Conservation (phyloP, 495 filamentous ascomycete species). For the Durotheca rogersii region DNA sequence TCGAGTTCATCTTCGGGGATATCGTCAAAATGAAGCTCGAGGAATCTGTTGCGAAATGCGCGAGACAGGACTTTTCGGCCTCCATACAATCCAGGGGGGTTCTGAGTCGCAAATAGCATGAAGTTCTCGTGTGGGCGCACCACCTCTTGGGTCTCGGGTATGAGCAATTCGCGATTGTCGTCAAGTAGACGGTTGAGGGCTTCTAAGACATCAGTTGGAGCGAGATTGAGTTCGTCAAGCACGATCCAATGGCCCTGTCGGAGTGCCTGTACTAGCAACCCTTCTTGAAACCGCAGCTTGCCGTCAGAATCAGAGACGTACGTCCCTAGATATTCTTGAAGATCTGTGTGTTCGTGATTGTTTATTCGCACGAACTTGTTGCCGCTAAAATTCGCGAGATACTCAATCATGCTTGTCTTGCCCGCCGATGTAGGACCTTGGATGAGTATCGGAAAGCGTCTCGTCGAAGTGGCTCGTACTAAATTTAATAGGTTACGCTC, state of each 20-base stretch:
- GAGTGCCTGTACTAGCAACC: slow-evolving; percentile 88
- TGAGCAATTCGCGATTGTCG: slow-evolving; percentile 95
- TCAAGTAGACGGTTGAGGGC: slow-evolving; percentile 92
- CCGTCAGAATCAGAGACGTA: slow-evolving; percentile 87
- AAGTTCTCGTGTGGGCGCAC: slow-evolving; percentile 91
- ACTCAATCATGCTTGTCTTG: slow-evolving; percentile 99
- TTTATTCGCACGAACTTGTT: slow-evolving; percentile 98
- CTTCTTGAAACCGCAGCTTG: slow-evolving; percentile 86
- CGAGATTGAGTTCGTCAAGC: slow-evolving; percentile 93
- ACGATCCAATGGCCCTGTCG: slow-evolving; percentile 96
- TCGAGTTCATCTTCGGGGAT: slow-evolving; percentile 96
- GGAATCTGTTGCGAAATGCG: slow-evolving; percentile 93
- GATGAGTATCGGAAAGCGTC: slow-evolving; percentile 90
- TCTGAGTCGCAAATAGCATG: slow-evolving; percentile 99
- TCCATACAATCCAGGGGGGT: slow-evolving; percentile 93
- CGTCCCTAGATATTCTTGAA: slow-evolving; percentile 95
- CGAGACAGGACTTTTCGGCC: slow-evolving; percentile 89
- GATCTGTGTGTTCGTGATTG: slow-evolving; percentile 97
- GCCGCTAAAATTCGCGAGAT: slow-evolving; percentile 89
- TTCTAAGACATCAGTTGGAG: slow-evolving; percentile 93
- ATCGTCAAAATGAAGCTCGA: slow-evolving; percentile 97
- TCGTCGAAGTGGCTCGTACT: slow-evolving; percentile 85
- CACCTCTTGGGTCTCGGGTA: slow-evolving; percentile 94
- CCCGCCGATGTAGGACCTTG: slow-evolving; percentile 96
- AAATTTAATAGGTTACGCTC: slow-evolving; percentile 92